Evolutionary conservation across 169 alveolate genomes (phyloP).

Genomic region (Cryptosporidium felis): DNA sequence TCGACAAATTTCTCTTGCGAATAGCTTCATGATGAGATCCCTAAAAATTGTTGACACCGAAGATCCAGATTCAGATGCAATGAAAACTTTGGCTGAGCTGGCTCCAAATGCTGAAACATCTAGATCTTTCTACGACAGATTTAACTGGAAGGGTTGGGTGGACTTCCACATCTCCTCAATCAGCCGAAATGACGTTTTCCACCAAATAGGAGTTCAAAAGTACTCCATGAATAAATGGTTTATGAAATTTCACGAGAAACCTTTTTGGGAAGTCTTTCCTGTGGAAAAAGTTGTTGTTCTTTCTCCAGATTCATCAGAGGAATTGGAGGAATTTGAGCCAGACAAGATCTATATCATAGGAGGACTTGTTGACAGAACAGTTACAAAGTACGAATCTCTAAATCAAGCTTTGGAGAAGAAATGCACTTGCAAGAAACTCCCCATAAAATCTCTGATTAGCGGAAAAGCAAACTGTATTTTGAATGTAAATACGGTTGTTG

Average conservation of each 20-base stretch:
- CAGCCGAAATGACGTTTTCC: conserved; percentile 41
- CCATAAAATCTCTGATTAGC: conserved; percentile 68
- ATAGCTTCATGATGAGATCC: conserved; percentile 75
- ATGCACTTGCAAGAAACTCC: conserved; percentile 71
- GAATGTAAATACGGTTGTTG: conserved; percentile 78
- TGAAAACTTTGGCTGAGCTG: conserved; percentile 14
- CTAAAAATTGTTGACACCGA: conserved; percentile 57
- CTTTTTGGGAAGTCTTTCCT: conserved; percentile 76
- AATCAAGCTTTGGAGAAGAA: conserved; percentile 74
- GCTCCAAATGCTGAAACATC: conserved; percentile 54
- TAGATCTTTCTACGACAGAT: conserved; percentile 20
- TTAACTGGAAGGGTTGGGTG: conserved; percentile 63
- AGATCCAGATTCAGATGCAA: conserved; percentile 41
- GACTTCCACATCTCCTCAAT: conserved; percentile 76
- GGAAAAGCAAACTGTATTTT: conserved; percentile 74
- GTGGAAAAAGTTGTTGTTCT: conserved; percentile 74
- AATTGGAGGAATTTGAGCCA: conserved; percentile 73
- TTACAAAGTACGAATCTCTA: conserved; percentile 70
- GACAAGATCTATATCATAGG: conserved; percentile 75
- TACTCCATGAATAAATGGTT: conserved; percentile 74
- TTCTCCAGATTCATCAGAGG: conserved; percentile 78
- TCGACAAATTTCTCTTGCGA: conserved; percentile 74
- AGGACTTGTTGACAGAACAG: conserved; percentile 77
- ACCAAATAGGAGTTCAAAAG: conserved; percentile 63
- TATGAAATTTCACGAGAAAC: conserved; percentile 70